These are phyloP conservation scores for Heterobasidion parviporum DNA, from an alignment of 1,284 basidiomycete genomes.

Conservation along the genomic window DNA sequence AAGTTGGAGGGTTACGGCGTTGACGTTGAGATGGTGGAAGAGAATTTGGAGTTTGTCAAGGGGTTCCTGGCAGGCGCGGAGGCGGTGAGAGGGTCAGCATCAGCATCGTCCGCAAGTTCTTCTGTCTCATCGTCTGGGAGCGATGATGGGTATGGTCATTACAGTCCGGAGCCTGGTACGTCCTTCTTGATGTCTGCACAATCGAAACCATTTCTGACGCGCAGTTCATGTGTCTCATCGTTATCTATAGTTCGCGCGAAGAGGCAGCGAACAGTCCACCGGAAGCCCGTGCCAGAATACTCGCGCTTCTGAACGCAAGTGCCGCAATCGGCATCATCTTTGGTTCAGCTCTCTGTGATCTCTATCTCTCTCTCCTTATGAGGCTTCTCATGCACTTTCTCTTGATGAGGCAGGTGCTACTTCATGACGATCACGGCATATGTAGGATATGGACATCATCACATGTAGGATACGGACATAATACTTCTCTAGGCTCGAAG, in stretches of 20 bases:
- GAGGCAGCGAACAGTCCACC: slow-evolving; percentile 9
- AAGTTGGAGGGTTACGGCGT: slow-evolving; percentile 59
- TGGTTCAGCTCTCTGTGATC: neutral
- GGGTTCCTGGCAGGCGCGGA: slow-evolving; percentile 45
- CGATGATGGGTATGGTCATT: neutral
- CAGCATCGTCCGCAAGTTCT: neutral
- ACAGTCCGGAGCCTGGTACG: slow-evolving; percentile 4
- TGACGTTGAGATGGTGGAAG: slow-evolving; percentile 41
- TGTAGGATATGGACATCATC: neutral
- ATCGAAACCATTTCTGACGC: neutral
- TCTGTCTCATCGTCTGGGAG: neutral
- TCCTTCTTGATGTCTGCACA: neutral
- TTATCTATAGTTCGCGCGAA: neutral
- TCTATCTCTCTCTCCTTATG: neutral
- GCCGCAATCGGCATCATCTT: neutral
- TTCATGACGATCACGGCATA: neutral
- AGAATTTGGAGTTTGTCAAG: slow-evolving; percentile 61
- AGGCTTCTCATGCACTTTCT: no score
- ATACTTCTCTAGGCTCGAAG: neutral
- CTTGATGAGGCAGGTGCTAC: neutral
- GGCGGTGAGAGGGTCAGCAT: slow-evolving; percentile 11
- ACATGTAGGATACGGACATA: neutral
- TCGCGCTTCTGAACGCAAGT: neutral
- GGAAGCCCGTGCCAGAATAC: slow-evolving; percentile 12
- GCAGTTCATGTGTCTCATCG: neutral